Evolutionary conservation across 192 early-diverging fungal genomes (phyloP), one percentile per base, ranked within the genome.

Genomic region (Coemansia sp.): DNA sequence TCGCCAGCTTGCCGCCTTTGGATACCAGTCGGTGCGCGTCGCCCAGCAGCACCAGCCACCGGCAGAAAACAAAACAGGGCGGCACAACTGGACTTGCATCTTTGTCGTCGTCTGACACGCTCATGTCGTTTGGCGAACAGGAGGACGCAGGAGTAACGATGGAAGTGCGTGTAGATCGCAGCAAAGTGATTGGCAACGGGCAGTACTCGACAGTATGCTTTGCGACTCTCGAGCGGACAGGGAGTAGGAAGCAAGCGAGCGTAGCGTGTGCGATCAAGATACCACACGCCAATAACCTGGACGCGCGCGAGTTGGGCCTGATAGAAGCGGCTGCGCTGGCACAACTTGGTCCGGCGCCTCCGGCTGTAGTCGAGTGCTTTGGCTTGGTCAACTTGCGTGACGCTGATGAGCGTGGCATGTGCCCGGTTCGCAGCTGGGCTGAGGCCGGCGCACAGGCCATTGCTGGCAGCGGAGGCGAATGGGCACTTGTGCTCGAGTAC

Each of bases 401-500:
- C 42, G 50, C 59, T 6, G 63, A 61, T 7, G 50, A 39, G 45
- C 41, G 61, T 32, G 66, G 69, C 61, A 29, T 32, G 21, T 70
- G 68, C 58, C 31, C 27, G 3, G 74, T 84, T 44, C 29, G 46
- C 25, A 58, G 38, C 55, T 84, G 76, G 77, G 70, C 70, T 8
- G 59, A 60, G 5, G 82, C 66, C 11, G 76, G 73, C 17, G 45
- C 58, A 11, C 70, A 50, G 37, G 74, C 69, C 21, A 68, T 79
- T 25, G 48, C 63, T 5, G 71, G 72, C 36, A 14, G 15, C 2
- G 42, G 61, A 5, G 77, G 74, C 46, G 62, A 84, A 36, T 85
- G 84, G 86, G 75, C 71, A 10, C 60, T 87, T 45, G 74, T 89
- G 23, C 77, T 89, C 17, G 87, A 87, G 72, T 76, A 84, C 59